These are phyloP conservation scores for Middelhovenomyces tepae DNA, from an alignment of 805 yeast genomes.

Conservation along the genomic window DNA sequence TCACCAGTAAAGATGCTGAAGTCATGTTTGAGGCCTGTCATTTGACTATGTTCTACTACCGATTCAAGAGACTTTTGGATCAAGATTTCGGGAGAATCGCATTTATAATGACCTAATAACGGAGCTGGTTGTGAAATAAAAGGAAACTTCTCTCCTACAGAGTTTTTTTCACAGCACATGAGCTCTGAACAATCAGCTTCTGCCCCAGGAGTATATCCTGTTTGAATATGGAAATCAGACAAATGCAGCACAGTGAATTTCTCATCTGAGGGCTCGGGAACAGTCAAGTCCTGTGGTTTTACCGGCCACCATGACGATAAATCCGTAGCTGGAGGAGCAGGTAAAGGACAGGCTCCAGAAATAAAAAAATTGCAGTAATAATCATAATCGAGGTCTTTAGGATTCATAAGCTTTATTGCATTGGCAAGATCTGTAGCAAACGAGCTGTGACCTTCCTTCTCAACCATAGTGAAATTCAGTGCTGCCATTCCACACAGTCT, in stretches of 20 bases:
- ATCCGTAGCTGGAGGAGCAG: constrained; percentile 43
- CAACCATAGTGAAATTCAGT: too few species aligned
- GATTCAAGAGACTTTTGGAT: constrained; percentile 49
- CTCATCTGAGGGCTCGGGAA: constrained; percentile 21
- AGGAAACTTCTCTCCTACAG: constrained; percentile 28
- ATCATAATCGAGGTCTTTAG: constrained; percentile 46
- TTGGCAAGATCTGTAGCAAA: constrained; percentile 39
- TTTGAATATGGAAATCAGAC: constrained; percentile 57
- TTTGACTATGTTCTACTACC: constrained; percentile 30
- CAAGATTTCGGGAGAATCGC: constrained; percentile 59
- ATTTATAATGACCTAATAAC: constrained; percentile 50
- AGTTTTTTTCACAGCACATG: constrained; percentile 51
- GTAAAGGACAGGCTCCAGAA: constrained; percentile 43
- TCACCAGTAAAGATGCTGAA: constrained; percentile 69
- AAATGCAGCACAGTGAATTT: constrained; percentile 56
- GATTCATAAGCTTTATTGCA: constrained; percentile 43
- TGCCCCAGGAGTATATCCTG: constrained; percentile 38
- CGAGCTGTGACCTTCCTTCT: too few species aligned
- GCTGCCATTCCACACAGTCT: too few species aligned
- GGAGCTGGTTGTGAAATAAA: constrained; percentile 43
- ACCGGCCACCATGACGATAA: constrained; percentile 37
- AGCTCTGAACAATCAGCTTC: constrained; percentile 38
- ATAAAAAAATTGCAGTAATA: constrained; percentile 51
- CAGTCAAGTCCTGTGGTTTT: constrained; percentile 27
- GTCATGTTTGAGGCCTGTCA: constrained; percentile 36